Percentiles rank a stretch among this genome's conserved stretches.
These are phyloP conservation scores for Neofusicoccum kwambonambiense DNA, from an alignment of 2,329 filamentous ascomycete genomes.

Conservation along the genomic window DNA sequence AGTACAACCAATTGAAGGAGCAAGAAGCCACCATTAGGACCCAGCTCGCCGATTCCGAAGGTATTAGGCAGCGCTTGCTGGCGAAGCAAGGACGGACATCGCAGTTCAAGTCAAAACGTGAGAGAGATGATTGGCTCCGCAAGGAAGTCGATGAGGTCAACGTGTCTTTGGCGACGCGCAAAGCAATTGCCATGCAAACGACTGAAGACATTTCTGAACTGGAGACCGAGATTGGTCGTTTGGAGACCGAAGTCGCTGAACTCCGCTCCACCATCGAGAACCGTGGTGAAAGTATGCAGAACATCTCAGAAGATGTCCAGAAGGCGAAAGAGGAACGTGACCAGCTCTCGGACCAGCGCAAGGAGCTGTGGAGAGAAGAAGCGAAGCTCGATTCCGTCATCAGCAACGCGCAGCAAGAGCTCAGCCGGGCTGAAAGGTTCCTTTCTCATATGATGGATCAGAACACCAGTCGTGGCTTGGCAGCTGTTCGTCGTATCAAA, in stretches of 20 bases:
- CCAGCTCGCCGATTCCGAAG: conserved; percentile 73
- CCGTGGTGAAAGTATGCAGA: conserved; percentile 71
- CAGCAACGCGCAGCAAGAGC: conserved; percentile 71
- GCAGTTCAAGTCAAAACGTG: conserved; percentile 82
- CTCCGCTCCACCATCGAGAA: conserved; percentile 74
- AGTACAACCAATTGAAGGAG: conserved; percentile 70
- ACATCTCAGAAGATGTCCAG: conserved; percentile 71
- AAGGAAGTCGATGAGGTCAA: conserved; percentile 80
- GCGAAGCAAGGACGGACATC: conserved; percentile 88
- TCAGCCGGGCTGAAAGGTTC: conserved; percentile 72
- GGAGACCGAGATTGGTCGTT: conserved; percentile 65
- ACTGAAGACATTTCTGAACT: conserved; percentile 77
- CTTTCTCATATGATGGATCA: conserved; percentile 86
- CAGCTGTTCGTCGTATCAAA: conserved; percentile 81
- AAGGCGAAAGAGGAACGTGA: conserved; percentile 76
- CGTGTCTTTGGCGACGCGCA: conserved; percentile 72
- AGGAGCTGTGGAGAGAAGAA: conserved; percentile 83
- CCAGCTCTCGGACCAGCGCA: conserved; percentile 79
- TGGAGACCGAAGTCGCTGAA: conserved; percentile 70
- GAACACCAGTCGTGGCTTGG: conserved; percentile 80
- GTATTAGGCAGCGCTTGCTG: conserved; percentile 73
- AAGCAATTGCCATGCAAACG: conserved; percentile 79
- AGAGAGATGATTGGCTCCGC: conserved; percentile 80
- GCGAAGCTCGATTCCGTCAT: conserved; percentile 80
- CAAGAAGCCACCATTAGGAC: conserved; percentile 70